These are phyloP conservation scores for Backusella australiensis DNA, from an alignment of 192 early-diverging fungal species.

Conservation along the genomic window DNA sequence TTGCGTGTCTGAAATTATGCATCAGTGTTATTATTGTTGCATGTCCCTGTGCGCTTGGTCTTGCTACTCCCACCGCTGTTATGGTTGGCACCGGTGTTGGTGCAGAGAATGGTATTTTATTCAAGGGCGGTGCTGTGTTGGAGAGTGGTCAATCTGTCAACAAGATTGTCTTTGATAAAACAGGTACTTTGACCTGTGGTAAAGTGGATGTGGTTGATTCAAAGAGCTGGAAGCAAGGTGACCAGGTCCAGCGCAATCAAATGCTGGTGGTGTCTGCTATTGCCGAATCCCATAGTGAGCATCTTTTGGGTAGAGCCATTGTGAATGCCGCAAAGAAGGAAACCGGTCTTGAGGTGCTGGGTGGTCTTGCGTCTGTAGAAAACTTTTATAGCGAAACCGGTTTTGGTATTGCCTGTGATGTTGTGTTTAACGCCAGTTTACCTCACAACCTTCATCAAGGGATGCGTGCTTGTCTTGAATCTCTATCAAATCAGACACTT, in stretches of 20 bases:
- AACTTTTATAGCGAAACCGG: slow-evolving; percentile 65
- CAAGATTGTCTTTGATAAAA: slow-evolving; percentile 97
- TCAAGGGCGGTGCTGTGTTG: slow-evolving; percentile 90
- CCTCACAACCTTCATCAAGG: neutral
- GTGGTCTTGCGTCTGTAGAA: slow-evolving; percentile 42
- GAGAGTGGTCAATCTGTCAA: slow-evolving; percentile 79
- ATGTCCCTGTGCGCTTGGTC: slow-evolving; percentile 95
- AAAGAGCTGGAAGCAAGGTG: slow-evolving; percentile 8
- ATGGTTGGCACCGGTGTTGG: slow-evolving; percentile 99
- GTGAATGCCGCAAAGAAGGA: slow-evolving; percentile 53
- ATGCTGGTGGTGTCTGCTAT: slow-evolving; percentile 52
- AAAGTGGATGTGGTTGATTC: slow-evolving; percentile 61
- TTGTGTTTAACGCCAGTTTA: slow-evolving; percentile 18
- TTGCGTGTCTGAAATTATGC: slow-evolving; percentile 82
- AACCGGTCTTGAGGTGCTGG: slow-evolving; percentile 24
- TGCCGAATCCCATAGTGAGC: slow-evolving; percentile 84
- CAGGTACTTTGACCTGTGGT: slow-evolving; percentile 90
- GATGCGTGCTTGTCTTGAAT: neutral
- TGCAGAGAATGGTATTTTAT: slow-evolving; percentile 91
- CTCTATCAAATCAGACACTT: neutral
- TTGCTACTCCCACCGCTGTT: slow-evolving; percentile 95
- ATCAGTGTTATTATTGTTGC: slow-evolving; percentile 96
- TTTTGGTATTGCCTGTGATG: slow-evolving; percentile 24
- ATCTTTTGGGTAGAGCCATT: slow-evolving; percentile 85
- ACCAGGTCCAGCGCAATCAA: neutral